Conservation (phyloP, 2,329 filamentous ascomycete species). For the Alternaria gansuensis region DNA sequence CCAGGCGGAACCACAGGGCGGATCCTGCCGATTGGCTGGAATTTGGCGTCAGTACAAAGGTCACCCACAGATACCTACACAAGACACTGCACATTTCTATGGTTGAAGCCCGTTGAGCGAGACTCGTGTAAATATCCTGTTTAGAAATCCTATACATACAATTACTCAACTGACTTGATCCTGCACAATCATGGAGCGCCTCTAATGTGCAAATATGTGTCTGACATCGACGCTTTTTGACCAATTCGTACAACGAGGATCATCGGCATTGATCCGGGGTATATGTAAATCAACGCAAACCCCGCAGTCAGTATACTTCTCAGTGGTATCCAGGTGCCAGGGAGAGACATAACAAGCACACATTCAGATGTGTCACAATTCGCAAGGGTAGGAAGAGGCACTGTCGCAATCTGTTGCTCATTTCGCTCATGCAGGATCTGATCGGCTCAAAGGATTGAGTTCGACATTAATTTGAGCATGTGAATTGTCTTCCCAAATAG, state of each 20-base stretch:
- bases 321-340: not conserved
- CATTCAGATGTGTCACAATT: not conserved
- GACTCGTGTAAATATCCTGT: no score
- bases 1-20: slow-evolving; percentile 26
- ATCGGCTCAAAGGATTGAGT: slow-evolving; percentile 10
- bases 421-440: not conserved
- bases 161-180: not conserved
- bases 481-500: slow-evolving; percentile 6
- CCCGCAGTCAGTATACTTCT: not conserved
- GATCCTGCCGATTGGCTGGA: slow-evolving; percentile 22
- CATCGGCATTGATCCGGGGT: not conserved
- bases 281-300: slow-evolving; percentile 8
- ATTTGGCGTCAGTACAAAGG: slow-evolving; percentile 14
- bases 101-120: not conserved
- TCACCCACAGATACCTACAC: slow-evolving; percentile 20
- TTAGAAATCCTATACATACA: not conserved
- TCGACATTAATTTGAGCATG: slow-evolving; percentile 12
- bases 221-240: not conserved
- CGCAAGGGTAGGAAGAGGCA: not conserved
- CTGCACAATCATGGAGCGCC: not conserved
- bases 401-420: not conserved
- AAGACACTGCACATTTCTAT: slow-evolving; percentile 16
- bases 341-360: slow-evolving; percentile 10
- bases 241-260: not conserved
- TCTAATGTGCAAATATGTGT: not conserved